Conservation (phyloP, 495 filamentous ascomycete species). For the Pyronema domesticum region DNA sequence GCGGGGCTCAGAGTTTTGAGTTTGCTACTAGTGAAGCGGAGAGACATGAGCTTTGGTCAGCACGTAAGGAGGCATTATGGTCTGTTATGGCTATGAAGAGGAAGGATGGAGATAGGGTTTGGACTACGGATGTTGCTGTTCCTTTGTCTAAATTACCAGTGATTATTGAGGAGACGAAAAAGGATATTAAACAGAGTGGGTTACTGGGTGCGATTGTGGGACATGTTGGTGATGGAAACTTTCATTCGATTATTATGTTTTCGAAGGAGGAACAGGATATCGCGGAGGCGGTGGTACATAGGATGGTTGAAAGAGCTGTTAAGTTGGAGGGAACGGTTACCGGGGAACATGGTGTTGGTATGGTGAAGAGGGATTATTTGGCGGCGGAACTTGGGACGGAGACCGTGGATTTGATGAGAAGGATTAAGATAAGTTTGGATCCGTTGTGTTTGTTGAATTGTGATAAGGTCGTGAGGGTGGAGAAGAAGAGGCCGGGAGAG, state of each 20-base stretch:
- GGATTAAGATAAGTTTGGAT: slow-evolving; percentile 58
- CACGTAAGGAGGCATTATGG: slow-evolving; percentile 77
- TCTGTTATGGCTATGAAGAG: slow-evolving; percentile 41
- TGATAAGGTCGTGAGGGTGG: slow-evolving; percentile 57
- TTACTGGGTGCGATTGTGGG: slow-evolving; percentile 58
- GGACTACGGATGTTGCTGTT: slow-evolving; percentile 74
- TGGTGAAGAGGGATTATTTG: slow-evolving; percentile 69
- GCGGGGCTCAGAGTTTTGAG: slow-evolving; percentile 53
- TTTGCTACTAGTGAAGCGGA: slow-evolving; percentile 56
- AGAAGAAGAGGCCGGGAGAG: slow-evolving; percentile 26
- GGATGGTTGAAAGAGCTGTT: slow-evolving; percentile 69
- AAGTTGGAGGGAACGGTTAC: slow-evolving; percentile 73
- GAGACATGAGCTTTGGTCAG: slow-evolving; percentile 65
- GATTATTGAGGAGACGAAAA: slow-evolving; percentile 65
- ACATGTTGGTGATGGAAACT: slow-evolving; percentile 73
- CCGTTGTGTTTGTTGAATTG: slow-evolving; percentile 61
- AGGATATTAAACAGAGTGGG: slow-evolving; percentile 46
- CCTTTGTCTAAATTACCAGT: slow-evolving; percentile 53
- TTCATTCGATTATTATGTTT: slow-evolving; percentile 62
- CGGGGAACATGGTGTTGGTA: slow-evolving; percentile 64
- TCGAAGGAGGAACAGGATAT: slow-evolving; percentile 40
- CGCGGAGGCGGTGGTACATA: slow-evolving; percentile 54
- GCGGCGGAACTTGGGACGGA: slow-evolving; percentile 50
- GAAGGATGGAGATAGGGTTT: slow-evolving; percentile 46
- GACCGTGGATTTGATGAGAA: slow-evolving; percentile 66